Percentiles rank a stretch among this genome's conserved stretches.
Evolutionary conservation across 371 early-diverging fungal species (phyloP).

Genomic region (Mucor saturninus): DNA sequence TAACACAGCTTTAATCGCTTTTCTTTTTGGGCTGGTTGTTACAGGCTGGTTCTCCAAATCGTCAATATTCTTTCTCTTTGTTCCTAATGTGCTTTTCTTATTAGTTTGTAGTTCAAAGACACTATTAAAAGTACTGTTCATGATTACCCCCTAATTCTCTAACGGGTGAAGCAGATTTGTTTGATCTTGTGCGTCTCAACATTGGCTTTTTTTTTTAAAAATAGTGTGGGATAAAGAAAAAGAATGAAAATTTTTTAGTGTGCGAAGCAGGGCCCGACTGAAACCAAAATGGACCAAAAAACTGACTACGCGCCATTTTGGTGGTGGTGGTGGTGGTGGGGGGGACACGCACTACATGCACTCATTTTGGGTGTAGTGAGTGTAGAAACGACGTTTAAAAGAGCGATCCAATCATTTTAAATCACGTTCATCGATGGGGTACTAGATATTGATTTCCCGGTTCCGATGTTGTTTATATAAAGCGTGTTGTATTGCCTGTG

Average conservation of each 20-base stretch:
- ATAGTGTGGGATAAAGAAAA: background rate
- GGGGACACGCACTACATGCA: background rate
- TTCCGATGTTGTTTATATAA: background rate
- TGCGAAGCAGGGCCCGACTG: background rate
- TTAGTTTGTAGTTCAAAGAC: no score
- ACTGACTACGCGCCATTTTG: no score
- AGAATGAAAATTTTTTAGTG: background rate
- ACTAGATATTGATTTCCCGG: background rate
- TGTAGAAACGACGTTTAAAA: background rate
- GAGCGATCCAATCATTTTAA: background rate
- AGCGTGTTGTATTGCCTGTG: background rate
- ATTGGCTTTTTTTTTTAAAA: background rate
- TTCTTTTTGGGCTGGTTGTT: constrained; percentile 19
- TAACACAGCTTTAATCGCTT: constrained; percentile 4
- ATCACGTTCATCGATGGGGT: constrained; percentile 1
- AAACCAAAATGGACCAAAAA: no score
- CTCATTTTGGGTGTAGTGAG: background rate
- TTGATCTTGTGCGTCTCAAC: background rate
- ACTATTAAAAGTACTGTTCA: background rate
- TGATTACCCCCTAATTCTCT: constrained; percentile 1
- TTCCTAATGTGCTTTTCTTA: constrained; percentile 1
- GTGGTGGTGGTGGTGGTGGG: no score
- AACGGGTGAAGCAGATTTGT: background rate
- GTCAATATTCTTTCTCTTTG: constrained; percentile 22
- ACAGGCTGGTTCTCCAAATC: constrained; percentile 22